These are phyloP conservation scores for Clonostachys rhizophaga DNA, from an alignment of 2,329 filamentous ascomycete genomes.

Conservation along the genomic window DNA sequence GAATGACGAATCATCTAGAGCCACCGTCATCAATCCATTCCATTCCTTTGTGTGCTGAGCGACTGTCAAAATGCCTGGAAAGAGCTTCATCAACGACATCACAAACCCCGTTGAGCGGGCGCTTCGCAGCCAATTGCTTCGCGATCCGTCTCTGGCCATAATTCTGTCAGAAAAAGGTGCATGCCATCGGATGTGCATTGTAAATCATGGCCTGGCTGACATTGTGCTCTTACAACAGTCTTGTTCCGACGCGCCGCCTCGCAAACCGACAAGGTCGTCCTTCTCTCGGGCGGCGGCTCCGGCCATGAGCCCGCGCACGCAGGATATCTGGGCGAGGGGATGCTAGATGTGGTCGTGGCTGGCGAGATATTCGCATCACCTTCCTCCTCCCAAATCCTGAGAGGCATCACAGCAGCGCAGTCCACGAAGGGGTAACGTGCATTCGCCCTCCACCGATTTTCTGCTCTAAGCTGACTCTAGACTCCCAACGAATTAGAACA, in stretches of 20 bases:
- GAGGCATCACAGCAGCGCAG: conserved; percentile 57
- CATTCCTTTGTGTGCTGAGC: too few relatives aligned
- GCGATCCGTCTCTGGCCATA: conserved; percentile 78
- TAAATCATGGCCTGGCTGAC: too few relatives aligned
- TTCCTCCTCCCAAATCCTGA: conserved; percentile 75
- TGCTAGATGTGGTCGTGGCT: conserved; percentile 79
- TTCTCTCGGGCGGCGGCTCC: conserved; percentile 84
- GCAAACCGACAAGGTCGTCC: conserved; percentile 58
- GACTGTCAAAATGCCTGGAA: conserved; percentile 42
- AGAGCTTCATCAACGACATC: conserved; percentile 88
- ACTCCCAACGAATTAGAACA: not conserved
- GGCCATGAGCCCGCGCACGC: conserved; percentile 89
- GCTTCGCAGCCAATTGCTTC: conserved; percentile 71
- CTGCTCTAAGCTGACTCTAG: too few relatives aligned
- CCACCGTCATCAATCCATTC: too few relatives aligned
- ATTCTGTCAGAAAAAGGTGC: conserved; percentile 75
- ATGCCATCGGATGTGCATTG: conserved; percentile 62
- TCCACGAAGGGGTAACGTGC: too few relatives aligned
- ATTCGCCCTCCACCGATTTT: too few relatives aligned
- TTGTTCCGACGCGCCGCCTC: conserved; percentile 8
- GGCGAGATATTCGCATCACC: conserved; percentile 86
- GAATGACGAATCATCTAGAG: too few relatives aligned
- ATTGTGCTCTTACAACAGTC: too few relatives aligned
- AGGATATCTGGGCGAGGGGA: conserved; percentile 76
- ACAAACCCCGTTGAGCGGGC: conserved; percentile 73